Evolutionary conservation across 495 filamentous ascomycete species (phyloP), one percentile per base, ranked within the genome.

Genomic region (Jackrogersella minutella): DNA sequence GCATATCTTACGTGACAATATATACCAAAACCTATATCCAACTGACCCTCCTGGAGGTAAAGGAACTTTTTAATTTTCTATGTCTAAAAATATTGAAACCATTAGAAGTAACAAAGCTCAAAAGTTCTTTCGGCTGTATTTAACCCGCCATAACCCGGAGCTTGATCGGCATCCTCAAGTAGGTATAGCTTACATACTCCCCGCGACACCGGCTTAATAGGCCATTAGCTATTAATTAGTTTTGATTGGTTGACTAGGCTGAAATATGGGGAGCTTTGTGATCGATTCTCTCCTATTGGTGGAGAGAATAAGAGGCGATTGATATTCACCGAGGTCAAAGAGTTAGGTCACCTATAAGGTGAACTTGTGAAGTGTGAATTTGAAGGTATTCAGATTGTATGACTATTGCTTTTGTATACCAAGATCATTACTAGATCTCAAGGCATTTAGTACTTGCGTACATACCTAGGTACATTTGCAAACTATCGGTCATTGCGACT

Each of bases 81-180:
- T 52, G 44, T 37, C 6, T 24, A 17, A 40, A 31, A 59, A 57
- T 24, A n/a, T 54, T 65, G 4, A 19, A 64, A 44, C 5, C 39
- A 17, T 50, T 34, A 44, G 22, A 44, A 28, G 17, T 24, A 3
- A 57, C n/a, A 53, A 28, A 36, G 31, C 30, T 21, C 31, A 19
- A 9, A 0, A 36, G 33, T 49, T 3, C 26, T 60, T 36, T 68
- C 65, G 65, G 58, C 36, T 54, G n/a, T 49, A 68, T 63, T 58
- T 68, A 59, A 58, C 65, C 65, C 65, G 65, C 53, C 33, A 26
- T 22, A 47, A 59, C 47, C 58, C 65, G 65, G 65, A 53, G 39
- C 28, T 55, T 41, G 16, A 66, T 60, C 63, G 56, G 49, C 55
- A 58, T 37, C 22, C 37, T 33, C 17, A 41, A 66, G 14, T 26